A percentile compares a stretch with the other conserved stretches of the same genome.
Conservation (phyloP, 495 filamentous ascomycete species). For the Penicillium manginii region DNA sequence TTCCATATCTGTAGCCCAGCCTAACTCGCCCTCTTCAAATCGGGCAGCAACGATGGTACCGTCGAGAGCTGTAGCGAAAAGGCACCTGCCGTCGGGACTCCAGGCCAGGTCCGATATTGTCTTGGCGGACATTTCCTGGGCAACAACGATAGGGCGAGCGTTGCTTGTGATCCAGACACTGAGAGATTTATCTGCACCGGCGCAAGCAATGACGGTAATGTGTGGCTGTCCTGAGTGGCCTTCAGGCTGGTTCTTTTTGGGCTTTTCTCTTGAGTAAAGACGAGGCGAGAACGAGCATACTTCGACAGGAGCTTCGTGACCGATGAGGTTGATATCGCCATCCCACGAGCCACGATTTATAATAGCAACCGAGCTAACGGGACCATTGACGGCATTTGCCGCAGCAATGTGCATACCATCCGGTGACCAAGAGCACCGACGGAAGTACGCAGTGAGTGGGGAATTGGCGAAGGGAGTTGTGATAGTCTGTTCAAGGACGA, state of each 20-base stretch:
- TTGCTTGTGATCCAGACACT: conserved; percentile 98
- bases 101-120: conserved; percentile 92
- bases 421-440: conserved; percentile 94
- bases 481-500: conserved; percentile 87
- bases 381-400: conserved; percentile 94
- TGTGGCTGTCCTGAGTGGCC: conserved; percentile 47
- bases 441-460: conserved; percentile 95
- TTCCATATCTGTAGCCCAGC: conserved; percentile 71
- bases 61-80: conserved; percentile 86
- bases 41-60: conserved; percentile 78
- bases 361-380: conserved; percentile 95
- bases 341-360: conserved; percentile 93
- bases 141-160: conserved; percentile 83
- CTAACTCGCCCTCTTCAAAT: conserved; percentile 75
- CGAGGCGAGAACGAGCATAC: conserved; percentile 96
- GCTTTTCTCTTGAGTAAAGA: conserved; percentile 76
- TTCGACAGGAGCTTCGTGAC: conserved; percentile 95
- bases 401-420: conserved; percentile 97
- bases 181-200: conserved; percentile 92
- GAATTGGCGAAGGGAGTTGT: conserved; percentile 81
- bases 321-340: conserved; percentile 94
- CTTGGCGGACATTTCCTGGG: conserved; percentile 85
- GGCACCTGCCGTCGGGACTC: conserved; percentile 86
- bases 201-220: conserved; percentile 96
- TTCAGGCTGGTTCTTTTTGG: conserved; percentile 47